Percentiles rank a stretch among this genome's conserved stretches.
Evolutionary conservation across 2,329 filamentous ascomycete genomes (phyloP).

Genomic region (Arthrobotrys entomopaga): DNA sequence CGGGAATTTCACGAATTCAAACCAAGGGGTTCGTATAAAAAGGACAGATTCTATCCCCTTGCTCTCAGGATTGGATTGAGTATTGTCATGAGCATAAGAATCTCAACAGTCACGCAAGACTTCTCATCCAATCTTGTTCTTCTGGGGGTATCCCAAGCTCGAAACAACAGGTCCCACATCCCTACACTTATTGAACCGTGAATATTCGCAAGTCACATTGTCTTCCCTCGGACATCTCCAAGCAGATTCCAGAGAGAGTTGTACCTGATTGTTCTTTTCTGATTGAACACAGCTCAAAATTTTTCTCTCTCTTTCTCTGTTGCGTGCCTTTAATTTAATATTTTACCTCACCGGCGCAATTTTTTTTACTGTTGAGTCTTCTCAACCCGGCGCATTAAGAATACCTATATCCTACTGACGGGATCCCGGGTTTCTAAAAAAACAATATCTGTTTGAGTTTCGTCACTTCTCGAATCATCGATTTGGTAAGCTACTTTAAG

Average conservation of each 20-base stretch:
- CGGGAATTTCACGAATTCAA: slow-evolving; percentile 44
- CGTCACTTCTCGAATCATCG: slow-evolving; percentile 52
- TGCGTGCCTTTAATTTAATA: slow-evolving; percentile 12
- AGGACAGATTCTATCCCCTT: slow-evolving; percentile 47
- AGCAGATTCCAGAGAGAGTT: slow-evolving; percentile 15
- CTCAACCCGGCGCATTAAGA: slow-evolving; percentile 33
- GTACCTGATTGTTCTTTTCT: not conserved
- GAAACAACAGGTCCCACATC: slow-evolving; percentile 48
- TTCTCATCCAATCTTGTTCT: slow-evolving; percentile 54
- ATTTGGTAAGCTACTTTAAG: slow-evolving; percentile 46
- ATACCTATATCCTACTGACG: slow-evolving; percentile 12
- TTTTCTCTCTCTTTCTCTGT: slow-evolving; percentile 15
- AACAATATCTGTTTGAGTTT: slow-evolving; percentile 45
- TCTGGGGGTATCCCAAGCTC: slow-evolving; percentile 50
- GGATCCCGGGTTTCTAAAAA: slow-evolving; percentile 28
- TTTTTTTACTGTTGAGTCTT: slow-evolving; percentile 9
- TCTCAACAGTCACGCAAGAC: slow-evolving; percentile 50
- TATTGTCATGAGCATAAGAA: slow-evolving; percentile 47
- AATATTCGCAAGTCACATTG: slow-evolving; percentile 39
- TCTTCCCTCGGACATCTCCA: slow-evolving; percentile 54
- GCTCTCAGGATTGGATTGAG: slow-evolving; percentile 19
- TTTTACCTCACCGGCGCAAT: slow-evolving; percentile 8
- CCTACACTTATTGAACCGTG: slow-evolving; percentile 49
- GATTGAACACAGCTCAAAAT: not conserved
- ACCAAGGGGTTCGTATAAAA: slow-evolving; percentile 50